A percentile compares a stretch with the other conserved stretches of the same genome.
phyloP scores from a whole-genome alignment of 768 basidiomycete species.

The Tylopilus rubrobrunneus region DNA sequence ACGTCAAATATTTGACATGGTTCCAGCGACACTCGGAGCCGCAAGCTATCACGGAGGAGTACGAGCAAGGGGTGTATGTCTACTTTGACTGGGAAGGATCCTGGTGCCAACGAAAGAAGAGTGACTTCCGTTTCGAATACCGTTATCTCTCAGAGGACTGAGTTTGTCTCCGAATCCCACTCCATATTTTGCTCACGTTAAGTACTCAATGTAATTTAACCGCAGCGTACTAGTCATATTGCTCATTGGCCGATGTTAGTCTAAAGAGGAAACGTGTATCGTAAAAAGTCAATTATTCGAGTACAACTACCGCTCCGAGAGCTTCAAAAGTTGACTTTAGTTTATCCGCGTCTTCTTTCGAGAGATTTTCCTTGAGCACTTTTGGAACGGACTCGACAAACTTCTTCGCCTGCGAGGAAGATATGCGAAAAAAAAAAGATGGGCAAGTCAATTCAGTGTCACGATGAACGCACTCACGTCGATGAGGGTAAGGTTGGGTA shows the following conservation, averaged over 20 bases:
- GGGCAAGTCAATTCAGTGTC: background rate
- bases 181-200: slow-evolving; percentile 12
- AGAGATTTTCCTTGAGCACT: slow-evolving; percentile 86
- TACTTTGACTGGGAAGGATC: slow-evolving; percentile 99
- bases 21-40: slow-evolving; percentile 99
- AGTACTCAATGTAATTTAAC: slow-evolving; percentile 26
- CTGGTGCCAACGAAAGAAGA: slow-evolving; percentile 98
- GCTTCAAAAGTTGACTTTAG: slow-evolving; percentile 85
- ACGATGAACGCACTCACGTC: slow-evolving; percentile 59
- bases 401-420: slow-evolving; percentile 81
- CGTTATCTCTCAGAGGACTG: slow-evolving; percentile 87
- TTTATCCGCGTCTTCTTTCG: slow-evolving; percentile 98
- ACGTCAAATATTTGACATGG: slow-evolving; percentile 99
- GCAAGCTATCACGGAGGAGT: slow-evolving; percentile 97
- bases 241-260: slow-evolving; percentile 10
- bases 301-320: slow-evolving; percentile 81
- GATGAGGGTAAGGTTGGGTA: slow-evolving; percentile 94
- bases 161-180: background rate
- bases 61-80: slow-evolving; percentile 98
- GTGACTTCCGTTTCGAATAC: slow-evolving; percentile 96
- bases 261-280: slow-evolving; percentile 17
- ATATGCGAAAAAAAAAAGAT: background rate
- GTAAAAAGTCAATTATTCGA: slow-evolving; percentile 54
- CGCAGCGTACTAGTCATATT: slow-evolving; percentile 17
- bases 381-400: slow-evolving; percentile 96